Evolutionary conservation across 169 alveolate species (phyloP).

Genomic region (Plasmodium billcollinsi): DNA sequence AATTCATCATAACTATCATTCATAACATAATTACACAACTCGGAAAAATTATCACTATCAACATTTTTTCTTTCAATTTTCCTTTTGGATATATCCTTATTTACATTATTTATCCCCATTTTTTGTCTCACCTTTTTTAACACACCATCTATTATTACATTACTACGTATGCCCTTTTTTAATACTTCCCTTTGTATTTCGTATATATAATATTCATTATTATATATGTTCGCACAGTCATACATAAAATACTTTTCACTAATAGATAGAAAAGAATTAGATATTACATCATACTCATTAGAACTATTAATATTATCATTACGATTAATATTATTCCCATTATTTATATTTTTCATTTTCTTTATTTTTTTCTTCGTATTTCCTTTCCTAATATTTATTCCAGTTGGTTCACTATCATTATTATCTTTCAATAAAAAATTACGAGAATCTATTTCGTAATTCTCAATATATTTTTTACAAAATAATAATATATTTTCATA

Average conservation of each 20-base stretch:
- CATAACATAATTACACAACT: not conserved
- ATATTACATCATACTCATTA: not conserved
- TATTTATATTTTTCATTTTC: too few species aligned
- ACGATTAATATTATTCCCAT: not conserved
- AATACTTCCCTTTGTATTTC: constrained; percentile 52
- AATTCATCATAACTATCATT: not conserved
- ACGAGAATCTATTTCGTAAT: constrained; percentile 3
- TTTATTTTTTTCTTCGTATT: too few species aligned
- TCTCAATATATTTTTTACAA: constrained; percentile 41
- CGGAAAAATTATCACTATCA: not conserved
- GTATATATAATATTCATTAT: constrained; percentile 38
- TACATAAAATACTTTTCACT: constrained; percentile 50
- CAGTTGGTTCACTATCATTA: not conserved
- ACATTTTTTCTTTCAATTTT: not conserved
- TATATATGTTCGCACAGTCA: constrained; percentile 7
- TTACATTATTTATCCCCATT: not conserved
- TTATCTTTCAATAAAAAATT: not conserved
- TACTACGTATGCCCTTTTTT: constrained; percentile 13
- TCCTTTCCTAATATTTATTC: too few species aligned
- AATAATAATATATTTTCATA: constrained; percentile 12
- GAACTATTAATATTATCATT: not conserved
- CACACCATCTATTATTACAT: constrained; percentile 6
- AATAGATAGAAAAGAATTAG: constrained; percentile 16
- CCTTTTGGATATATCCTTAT: not conserved
- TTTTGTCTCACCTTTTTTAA: not conserved